Base-by-base conservation (phyloP, 2,329 filamentous ascomycete genomes). In the Diaporthe velutina region DNA sequence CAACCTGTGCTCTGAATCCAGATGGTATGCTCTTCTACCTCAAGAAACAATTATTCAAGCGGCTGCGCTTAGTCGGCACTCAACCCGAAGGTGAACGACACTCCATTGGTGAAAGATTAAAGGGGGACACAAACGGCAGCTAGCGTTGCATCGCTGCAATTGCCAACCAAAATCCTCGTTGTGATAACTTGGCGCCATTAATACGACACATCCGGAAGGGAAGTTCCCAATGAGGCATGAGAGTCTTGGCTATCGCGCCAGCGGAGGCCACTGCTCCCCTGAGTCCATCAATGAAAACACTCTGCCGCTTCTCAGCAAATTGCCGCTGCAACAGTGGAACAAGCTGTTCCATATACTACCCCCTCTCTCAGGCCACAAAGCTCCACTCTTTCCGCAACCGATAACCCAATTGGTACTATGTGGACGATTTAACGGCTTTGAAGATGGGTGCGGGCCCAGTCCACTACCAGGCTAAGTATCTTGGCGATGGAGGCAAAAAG, bases 271-370 rank as follows among this genome's bases (percentile, higher is more conserved):
- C 68, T 30, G 42, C 2, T n/a, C 38, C 4, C 12, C 7, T 12
- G 30, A 40, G 33, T 68, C 64, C 64, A 54, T 54, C 64, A 68
- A 68, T 68, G 64, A 68, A 54, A 68, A 40, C 48, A 40, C 33
- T 67, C 4, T 54, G 48, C 33, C 45, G 22, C 48, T 22, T 28
- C 48, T 9, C 22, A 68, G 64, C 64, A 68, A 40, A 52, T 54
- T 68, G 64, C 48, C 15, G 33, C 38, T 68, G 48, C 48, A 68
- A 68, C 64, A 30, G 30, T 68, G 64, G 64, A 68, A 54, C 45
- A 38, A 13, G 30, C 48, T 40, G n/a, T 38, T 54, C 48, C 64
- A 68, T 68, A 13, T 7, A 5, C 33, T 45, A 10, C 50, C 64
- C 64, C 48, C 48, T 38, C 33, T 28, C 64, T 22, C 64, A 54